A percentile compares a stretch with the other conserved stretches of the same genome.
phyloP scores from a whole-genome alignment of 2,329 filamentous ascomycete genomes.

The Apiospora koreana region DNA sequence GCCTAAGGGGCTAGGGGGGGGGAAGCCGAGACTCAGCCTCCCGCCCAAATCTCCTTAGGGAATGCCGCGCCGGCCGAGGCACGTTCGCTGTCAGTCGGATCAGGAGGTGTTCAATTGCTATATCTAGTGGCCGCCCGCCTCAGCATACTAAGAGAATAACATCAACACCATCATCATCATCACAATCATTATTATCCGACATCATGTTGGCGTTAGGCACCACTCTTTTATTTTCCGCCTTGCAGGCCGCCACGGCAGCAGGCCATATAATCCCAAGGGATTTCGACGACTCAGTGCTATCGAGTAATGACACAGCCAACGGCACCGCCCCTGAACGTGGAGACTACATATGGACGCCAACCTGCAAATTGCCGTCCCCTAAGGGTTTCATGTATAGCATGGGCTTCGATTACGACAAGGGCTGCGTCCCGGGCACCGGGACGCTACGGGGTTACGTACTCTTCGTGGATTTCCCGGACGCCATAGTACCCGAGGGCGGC shows the following conservation, averaged over 20 bases:
- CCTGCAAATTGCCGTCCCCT: not conserved
- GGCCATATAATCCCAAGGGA: not conserved
- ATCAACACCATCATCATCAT: not conserved
- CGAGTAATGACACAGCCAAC: not conserved
- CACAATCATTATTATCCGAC: no score
- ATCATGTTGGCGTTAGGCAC: not conserved
- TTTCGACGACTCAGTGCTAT: not conserved
- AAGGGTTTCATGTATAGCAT: not conserved
- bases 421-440: not conserved
- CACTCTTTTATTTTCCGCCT: not conserved
- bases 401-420: not conserved
- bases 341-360: not conserved
- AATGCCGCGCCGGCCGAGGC: not conserved
- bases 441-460: constrained; percentile 15
- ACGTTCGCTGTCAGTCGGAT: not conserved
- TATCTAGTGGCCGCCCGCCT: not conserved
- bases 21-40: not conserved
- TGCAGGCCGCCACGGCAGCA: not conserved
- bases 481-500: constrained; percentile 21
- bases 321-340: not conserved
- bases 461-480: constrained; percentile 38
- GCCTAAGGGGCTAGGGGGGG: not conserved
- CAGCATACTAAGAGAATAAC: not conserved
- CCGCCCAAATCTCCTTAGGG: not conserved
- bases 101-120: not conserved